phyloP scores from a whole-genome alignment of 1,139 yeast genomes.

The Nakaseomyces sp. region DNA sequence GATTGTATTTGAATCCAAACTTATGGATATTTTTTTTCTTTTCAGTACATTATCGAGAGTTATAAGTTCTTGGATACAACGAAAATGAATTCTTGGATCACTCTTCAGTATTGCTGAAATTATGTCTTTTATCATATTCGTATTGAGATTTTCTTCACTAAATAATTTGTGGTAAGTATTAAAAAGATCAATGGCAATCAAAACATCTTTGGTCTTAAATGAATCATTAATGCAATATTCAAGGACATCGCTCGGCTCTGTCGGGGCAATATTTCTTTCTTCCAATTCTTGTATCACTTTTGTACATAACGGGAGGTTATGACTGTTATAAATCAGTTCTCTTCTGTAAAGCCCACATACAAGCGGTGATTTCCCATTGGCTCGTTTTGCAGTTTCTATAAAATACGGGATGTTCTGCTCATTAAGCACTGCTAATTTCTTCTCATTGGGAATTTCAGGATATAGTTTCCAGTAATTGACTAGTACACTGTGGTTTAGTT shows the following conservation, averaged over 20 bases:
- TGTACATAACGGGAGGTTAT: slow-evolving; percentile 6
- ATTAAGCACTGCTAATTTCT: slow-evolving; percentile 4
- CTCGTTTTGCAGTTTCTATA: slow-evolving; percentile 5
- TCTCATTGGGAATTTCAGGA: neutral
- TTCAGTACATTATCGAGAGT: slow-evolving; percentile 11
- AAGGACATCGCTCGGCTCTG: slow-evolving; percentile 11
- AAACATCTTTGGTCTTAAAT: slow-evolving; percentile 13
- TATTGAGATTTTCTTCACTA: neutral
- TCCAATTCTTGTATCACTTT: slow-evolving; percentile 2
- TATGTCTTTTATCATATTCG: neutral
- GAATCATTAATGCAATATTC: slow-evolving; percentile 16
- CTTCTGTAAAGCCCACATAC: slow-evolving; percentile 17
- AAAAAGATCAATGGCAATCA: slow-evolving; percentile 20
- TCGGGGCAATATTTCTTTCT: neutral
- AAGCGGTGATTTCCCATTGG: slow-evolving; percentile 11
- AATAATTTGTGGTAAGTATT: slow-evolving; percentile 13
- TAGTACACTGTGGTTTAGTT: neutral
- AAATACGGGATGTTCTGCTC: slow-evolving; percentile 6
- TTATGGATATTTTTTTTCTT: neutral
- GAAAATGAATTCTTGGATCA: slow-evolving; percentile 17
- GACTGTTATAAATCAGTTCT: slow-evolving; percentile 15
- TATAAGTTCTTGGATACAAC: slow-evolving; percentile 14
- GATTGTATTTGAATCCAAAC: slow-evolving; percentile 12
- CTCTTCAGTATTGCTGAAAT: slow-evolving; percentile 13
- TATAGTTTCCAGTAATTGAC: slow-evolving; percentile 2